A percentile compares a stretch with the other conserved stretches of the same genome.
Conservation (phyloP, 192 early-diverging fungal species). For the Pilobolus umbonatus region DNA sequence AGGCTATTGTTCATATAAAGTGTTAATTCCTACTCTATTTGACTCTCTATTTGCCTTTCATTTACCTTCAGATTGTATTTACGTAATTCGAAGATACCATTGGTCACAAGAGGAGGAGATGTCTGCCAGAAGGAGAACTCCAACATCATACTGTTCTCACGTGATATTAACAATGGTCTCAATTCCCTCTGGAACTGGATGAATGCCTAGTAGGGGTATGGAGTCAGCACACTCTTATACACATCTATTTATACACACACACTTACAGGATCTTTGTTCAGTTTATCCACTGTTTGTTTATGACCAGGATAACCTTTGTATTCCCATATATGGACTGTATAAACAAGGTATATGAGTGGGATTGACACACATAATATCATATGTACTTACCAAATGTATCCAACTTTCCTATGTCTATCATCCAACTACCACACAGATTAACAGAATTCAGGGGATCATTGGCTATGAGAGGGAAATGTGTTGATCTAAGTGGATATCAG, state of each 20-base stretch:
- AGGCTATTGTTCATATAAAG: too few relatives aligned
- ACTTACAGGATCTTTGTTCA: slow-evolving; percentile 58
- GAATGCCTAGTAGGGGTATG: slow-evolving; percentile 39
- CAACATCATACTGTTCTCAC: slow-evolving; percentile 81
- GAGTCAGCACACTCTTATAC: not conserved
- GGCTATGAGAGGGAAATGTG: slow-evolving; percentile 72
- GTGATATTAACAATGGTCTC: slow-evolving; percentile 65
- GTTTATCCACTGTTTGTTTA: slow-evolving; percentile 56
- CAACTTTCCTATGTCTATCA: slow-evolving; percentile 78
- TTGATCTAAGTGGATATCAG: slow-evolving; percentile 41
- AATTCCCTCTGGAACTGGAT: slow-evolving; percentile 61
- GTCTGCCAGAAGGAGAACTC: slow-evolving; percentile 93
- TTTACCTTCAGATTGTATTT: slow-evolving; percentile 78
- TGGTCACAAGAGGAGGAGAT: slow-evolving; percentile 64
- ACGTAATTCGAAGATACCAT: slow-evolving; percentile 90
- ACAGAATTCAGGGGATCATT: slow-evolving; percentile 69
- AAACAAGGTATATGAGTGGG: not conserved
- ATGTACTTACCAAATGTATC: slow-evolving; percentile 71
- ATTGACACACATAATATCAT: too few relatives aligned
- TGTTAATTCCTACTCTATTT: too few relatives aligned
- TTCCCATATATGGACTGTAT: slow-evolving; percentile 88
- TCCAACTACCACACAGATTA: slow-evolving; percentile 88
- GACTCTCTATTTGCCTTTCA: too few relatives aligned
- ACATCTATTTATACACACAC: not conserved
- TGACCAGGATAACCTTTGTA: slow-evolving; percentile 88